Evolutionary conservation across 257 asterid species (phyloP).

Genomic region (Orobanche coerulescens): DNA sequence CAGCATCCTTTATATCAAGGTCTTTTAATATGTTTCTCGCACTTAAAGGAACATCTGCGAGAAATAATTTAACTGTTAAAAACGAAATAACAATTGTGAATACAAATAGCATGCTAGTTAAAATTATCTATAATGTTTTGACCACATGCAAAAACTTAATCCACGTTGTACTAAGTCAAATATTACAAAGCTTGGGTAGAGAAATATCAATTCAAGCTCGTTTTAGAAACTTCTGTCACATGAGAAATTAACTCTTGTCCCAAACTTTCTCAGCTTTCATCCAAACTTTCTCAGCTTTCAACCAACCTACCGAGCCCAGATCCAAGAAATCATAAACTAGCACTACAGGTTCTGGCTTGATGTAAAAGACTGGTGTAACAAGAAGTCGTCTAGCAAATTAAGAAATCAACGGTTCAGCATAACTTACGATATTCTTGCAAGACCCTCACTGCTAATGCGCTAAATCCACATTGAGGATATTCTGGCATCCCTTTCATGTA

Average conservation of each 20-base stretch:
- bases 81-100: constrained; percentile 9
- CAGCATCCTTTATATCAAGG: constrained; percentile 75
- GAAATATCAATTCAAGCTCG: not conserved
- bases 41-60: constrained; percentile 63
- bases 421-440: constrained; percentile 75
- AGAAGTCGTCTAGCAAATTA: not conserved
- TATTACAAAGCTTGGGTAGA: not conserved
- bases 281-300: not conserved
- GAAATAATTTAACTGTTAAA: constrained; percentile 21
- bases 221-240: not conserved
- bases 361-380: not conserved
- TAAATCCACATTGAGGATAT: constrained; percentile 90
- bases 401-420: not conserved
- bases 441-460: constrained; percentile 85
- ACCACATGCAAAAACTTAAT: not conserved
- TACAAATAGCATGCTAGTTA: constrained; percentile 3
- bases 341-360: not conserved
- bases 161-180: not conserved
- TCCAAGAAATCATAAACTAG: not conserved
- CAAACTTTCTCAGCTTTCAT: not conserved
- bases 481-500: constrained; percentile 97
- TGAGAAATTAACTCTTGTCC: constrained; percentile 1
- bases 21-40: constrained; percentile 87
- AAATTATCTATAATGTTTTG: not conserved
- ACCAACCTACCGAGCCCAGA: too few species aligned